Evolutionary conservation across 1,284 basidiomycete species (phyloP).

Genomic region (Apiotrichum montevideense): DNA sequence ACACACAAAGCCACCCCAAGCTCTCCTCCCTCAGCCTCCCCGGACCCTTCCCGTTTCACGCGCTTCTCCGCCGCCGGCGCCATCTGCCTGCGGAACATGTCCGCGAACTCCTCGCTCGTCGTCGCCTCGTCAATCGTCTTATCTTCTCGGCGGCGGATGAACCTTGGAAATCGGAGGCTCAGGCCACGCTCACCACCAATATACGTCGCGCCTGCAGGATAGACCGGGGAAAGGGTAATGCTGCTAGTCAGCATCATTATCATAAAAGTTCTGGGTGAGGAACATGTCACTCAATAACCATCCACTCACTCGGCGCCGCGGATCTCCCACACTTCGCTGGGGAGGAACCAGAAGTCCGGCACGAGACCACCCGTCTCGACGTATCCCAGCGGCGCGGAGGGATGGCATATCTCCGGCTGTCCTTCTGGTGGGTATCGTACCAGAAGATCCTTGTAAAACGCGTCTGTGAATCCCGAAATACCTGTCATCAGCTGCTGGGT

Average conservation of each 20-base stretch:
- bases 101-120: conserved; percentile 55
- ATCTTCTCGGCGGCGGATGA: conserved; percentile 53
- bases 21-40: too few relatives aligned
- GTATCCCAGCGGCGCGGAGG: conserved; percentile 53
- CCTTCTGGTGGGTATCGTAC: conserved; percentile 59
- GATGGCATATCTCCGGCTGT: conserved; percentile 59
- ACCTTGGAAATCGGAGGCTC: conserved; percentile 55
- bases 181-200: conserved; percentile 66
- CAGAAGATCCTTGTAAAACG: conserved; percentile 70
- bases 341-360: conserved; percentile 79
- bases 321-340: conserved; percentile 85
- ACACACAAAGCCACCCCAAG: too few relatives aligned
- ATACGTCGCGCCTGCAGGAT: conserved; percentile 68
- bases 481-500: conserved; percentile 1
- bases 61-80: conserved; percentile 12
- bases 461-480: conserved; percentile 72
- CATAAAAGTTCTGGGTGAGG: conserved; percentile 3
- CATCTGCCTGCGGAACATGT: conserved; percentile 61
- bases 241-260: conserved; percentile 44
- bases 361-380: conserved; percentile 67
- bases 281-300: too few relatives aligned
- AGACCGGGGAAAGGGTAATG: conserved; percentile 82
- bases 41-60: neutral
- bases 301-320: conserved; percentile 69
- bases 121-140: conserved; percentile 54